Evolutionary conservation across 1,284 basidiomycete genomes (phyloP).

Genomic region (Takashimella tepidaria): DNA sequence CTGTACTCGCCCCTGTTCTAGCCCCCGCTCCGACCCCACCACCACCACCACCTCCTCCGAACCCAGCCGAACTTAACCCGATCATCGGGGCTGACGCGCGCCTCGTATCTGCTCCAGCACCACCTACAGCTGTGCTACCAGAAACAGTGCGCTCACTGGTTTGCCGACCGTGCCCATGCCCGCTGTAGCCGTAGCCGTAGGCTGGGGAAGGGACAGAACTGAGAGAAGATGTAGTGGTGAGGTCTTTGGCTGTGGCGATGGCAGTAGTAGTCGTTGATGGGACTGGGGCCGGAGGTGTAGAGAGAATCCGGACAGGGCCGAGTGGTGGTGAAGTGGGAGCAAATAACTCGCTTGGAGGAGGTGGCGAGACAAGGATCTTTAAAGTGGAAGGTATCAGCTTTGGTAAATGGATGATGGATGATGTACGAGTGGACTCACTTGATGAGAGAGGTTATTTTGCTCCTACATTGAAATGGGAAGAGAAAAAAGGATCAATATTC

Average conservation of each 20-base stretch:
- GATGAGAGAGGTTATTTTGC: slow-evolving; percentile 31
- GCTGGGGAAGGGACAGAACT: background rate
- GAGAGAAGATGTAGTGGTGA: background rate
- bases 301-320: slow-evolving; percentile 24
- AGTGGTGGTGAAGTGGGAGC: slow-evolving; percentile 28
- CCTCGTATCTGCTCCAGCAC: slow-evolving; percentile 4
- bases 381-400: background rate
- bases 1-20: background rate
- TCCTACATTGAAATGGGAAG: slow-evolving; percentile 11
- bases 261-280: slow-evolving; percentile 17
- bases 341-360: slow-evolving; percentile 39
- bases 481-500: background rate
- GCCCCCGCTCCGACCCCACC: background rate
- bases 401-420: background rate
- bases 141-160: background rate
- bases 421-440: slow-evolving; percentile 13
- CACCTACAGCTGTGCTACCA: background rate
- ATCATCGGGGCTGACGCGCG: background rate
- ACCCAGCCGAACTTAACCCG: no score
- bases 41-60: no score
- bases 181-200: background rate
- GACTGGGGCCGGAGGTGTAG: slow-evolving; percentile 19
- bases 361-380: slow-evolving; percentile 41
- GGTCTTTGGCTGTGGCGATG: slow-evolving; percentile 9
- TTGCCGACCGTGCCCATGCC: background rate